Evolutionary conservation across 805 yeast genomes (phyloP), one percentile per base, ranked within the genome.

Genomic region (Ogataea wickerhamii): DNA sequence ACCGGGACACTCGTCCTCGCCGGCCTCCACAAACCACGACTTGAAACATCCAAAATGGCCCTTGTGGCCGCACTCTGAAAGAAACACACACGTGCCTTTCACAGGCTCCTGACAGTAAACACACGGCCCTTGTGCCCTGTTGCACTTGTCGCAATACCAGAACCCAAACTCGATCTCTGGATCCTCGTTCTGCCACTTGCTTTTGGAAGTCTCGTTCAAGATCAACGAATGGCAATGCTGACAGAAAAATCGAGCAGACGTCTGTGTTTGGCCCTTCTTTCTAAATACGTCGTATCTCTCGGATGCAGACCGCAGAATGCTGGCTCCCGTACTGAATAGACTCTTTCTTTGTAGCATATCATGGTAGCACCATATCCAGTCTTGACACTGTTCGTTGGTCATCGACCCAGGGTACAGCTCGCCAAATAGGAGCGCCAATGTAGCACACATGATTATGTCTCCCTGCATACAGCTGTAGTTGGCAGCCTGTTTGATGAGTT

Each of bases 131-230:
- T 78, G 79, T 12, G 66, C 65, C 35, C 62, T 66, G 8, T 70
- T 63, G 58, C 97, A 89, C 17, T 68, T 70, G 37, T 79, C 87
- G 63, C 97, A 89, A 58, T 81, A 85, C 95, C 96, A 88, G 49
- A 72, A 80, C 1, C 94, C 95, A 51, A 78, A 75, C 27, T 66
- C 60, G 14, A 63, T 61, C 0, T 53, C 57, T 8, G 62, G 56
- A 21, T 43, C 47, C 14, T 33, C 42, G 24, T 36, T 30, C 23
- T 43, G 27, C 41, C 34, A 47, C 51, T 28, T 78, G 3, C 78
- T 66, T 5, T 52, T 48, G 40, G 44, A 41, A n/a, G 42, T 6
- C 45, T 81, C 88, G 57, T 83, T 82, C 7, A 74, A 55, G 6
- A 84, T 63, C n/a, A 80, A 61, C 34, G 71, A 67, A 13, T 72